These are phyloP conservation scores for Cryptococcus amylolentus DNA, from an alignment of 1,284 basidiomycete genomes.

Conservation along the genomic window DNA sequence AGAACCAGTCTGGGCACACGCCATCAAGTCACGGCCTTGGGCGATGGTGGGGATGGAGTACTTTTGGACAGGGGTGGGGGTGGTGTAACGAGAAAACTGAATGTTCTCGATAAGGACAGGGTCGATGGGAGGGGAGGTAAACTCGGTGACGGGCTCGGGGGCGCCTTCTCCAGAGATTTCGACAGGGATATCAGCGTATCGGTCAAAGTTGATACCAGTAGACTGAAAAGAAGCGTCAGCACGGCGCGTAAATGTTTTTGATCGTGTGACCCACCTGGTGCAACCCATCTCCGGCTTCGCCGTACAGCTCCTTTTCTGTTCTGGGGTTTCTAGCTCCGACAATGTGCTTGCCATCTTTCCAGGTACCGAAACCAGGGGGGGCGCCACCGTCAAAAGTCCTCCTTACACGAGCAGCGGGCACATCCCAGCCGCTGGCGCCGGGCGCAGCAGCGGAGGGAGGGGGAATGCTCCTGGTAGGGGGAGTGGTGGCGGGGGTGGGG, in stretches of 20 bases:
- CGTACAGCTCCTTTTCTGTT: conserved; percentile 94
- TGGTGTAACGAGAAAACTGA: conserved; percentile 82
- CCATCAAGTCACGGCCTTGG: conserved; percentile 89
- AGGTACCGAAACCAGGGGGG: conserved; percentile 68
- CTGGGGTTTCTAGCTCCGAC: conserved; percentile 75
- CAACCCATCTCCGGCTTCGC: conserved; percentile 71
- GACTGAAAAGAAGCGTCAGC: conserved; percentile 59
- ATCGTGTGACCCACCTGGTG: conserved; percentile 45
- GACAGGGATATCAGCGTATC: conserved; percentile 99
- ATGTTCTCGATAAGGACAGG: conserved; percentile 95
- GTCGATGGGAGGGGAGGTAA: conserved; percentile 87
- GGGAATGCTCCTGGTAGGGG: conserved; percentile 53
- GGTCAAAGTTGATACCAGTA: conserved; percentile 99
- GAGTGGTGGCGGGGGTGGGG: conserved; percentile 44
- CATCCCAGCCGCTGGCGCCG: conserved; percentile 54
- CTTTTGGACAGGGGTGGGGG: conserved; percentile 98
- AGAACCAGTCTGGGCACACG: conserved; percentile 99
- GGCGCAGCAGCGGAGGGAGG: conserved; percentile 56
- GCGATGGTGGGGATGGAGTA: conserved; percentile 99
- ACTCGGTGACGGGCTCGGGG: conserved; percentile 85
- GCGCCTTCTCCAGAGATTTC: conserved; percentile 95
- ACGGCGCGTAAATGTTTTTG: background rate
- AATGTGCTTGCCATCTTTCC: conserved; percentile 87
- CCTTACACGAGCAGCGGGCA: conserved; percentile 41
- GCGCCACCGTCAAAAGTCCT: conserved; percentile 54